These are phyloP conservation scores for Gaeumannomyces tritici DNA, from an alignment of 2,329 filamentous ascomycete species.

Conservation along the genomic window DNA sequence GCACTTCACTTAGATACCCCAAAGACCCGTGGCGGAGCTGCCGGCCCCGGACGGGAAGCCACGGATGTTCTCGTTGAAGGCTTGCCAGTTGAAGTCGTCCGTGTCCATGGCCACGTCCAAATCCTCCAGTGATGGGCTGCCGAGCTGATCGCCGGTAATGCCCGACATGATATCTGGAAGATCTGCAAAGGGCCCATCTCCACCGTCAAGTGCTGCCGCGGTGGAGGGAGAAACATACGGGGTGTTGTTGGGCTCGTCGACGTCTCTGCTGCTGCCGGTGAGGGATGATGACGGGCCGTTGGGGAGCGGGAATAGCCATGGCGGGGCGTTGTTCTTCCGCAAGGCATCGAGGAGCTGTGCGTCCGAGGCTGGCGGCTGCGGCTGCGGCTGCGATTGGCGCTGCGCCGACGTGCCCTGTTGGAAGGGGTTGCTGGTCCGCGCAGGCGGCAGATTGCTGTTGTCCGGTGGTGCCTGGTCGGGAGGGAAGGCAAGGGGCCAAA, in stretches of 20 bases:
- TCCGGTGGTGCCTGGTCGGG: background rate
- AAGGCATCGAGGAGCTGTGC: slow-evolving; percentile 27
- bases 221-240: background rate
- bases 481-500: slow-evolving; percentile 18
- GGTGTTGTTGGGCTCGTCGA: no score
- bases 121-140: slow-evolving; percentile 14
- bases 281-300: background rate
- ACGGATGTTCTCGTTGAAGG: slow-evolving; percentile 23
- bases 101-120: slow-evolving; percentile 25
- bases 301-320: slow-evolving; percentile 34
- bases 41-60: slow-evolving; percentile 7
- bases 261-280: background rate
- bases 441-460: background rate
- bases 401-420: background rate
- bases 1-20: background rate
- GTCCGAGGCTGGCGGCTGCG: background rate
- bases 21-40: background rate
- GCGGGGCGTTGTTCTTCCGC: slow-evolving; percentile 36
- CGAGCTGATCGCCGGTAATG: slow-evolving; percentile 2
- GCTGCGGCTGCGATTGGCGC: slow-evolving; percentile 1
- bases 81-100: slow-evolving; percentile 25
- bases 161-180: background rate
- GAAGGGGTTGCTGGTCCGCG: background rate
- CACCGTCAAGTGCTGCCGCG: background rate
- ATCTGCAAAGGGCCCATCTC: background rate